These are phyloP conservation scores for Fusarium armeniacum DNA, from an alignment of 2,329 filamentous ascomycete genomes.

Conservation along the genomic window DNA sequence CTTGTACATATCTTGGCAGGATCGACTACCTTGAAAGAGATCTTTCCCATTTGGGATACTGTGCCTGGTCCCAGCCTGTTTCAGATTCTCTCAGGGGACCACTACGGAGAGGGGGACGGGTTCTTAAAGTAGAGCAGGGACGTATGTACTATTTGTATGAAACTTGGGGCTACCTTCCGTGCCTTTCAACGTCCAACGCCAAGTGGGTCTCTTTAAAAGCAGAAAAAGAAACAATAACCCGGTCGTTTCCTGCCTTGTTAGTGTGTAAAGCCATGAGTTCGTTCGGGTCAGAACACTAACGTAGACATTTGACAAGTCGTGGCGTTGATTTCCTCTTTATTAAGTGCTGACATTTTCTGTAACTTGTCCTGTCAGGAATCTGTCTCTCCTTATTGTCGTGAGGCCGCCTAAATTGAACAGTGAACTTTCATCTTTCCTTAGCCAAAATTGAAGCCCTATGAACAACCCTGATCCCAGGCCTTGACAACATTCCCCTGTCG, in stretches of 20 bases:
- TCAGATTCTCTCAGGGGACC: conserved; percentile 41
- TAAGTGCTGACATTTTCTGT: not conserved
- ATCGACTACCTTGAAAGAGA: conserved; percentile 27
- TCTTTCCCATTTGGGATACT: conserved; percentile 24
- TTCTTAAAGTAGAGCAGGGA: not conserved
- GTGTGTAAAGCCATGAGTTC: conserved; percentile 9
- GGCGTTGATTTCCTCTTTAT: conserved; percentile 9
- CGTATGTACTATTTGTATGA: conserved; percentile 11
- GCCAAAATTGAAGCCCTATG: conserved; percentile 16
- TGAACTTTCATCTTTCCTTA: not conserved
- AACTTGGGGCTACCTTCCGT: conserved; percentile 35
- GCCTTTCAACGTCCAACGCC: conserved; percentile 9
- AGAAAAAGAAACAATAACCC: conserved; percentile 36
- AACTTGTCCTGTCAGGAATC: not conserved
- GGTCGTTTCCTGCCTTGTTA: not conserved
- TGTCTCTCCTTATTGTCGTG: not conserved
- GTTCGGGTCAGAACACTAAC: conserved; percentile 4
- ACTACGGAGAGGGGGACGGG: not conserved
- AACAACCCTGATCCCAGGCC: conserved; percentile 34
- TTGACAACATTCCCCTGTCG: conserved; percentile 15
- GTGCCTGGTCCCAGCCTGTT: conserved; percentile 37
- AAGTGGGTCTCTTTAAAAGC: conserved; percentile 19
- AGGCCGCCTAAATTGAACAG: not conserved
- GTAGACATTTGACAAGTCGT: conserved; percentile 24
- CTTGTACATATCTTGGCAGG: conserved; percentile 1